A percentile compares a stretch with the other conserved stretches of the same genome.
phyloP scores from a whole-genome alignment of 2,329 filamentous ascomycete genomes.

The Knoxdaviesia capensis region DNA sequence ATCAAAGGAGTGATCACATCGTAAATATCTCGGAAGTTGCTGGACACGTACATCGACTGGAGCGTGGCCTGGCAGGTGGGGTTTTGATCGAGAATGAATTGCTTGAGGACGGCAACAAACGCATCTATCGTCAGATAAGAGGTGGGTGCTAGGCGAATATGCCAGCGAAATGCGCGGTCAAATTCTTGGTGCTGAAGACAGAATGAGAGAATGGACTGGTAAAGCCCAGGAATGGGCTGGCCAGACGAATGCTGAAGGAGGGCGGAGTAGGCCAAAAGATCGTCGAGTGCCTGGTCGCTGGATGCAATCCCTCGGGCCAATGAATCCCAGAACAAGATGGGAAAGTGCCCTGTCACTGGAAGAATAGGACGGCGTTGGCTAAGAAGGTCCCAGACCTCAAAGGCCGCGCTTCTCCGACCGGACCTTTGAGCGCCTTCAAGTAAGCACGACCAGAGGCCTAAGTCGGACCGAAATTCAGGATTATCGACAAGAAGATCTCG shows the following conservation, averaged over 20 bases:
- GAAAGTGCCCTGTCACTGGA: constrained; percentile 1
- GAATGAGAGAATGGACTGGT: constrained; percentile 22
- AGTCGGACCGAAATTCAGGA: constrained; percentile 2
- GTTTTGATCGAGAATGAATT: constrained; percentile 17
- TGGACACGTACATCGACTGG: constrained; percentile 22
- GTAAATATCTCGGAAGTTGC: constrained; percentile 23
- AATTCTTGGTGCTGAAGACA: constrained; percentile 19
- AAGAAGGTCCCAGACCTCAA: constrained; percentile 1
- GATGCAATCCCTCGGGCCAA: too few species aligned
- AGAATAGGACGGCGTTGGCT: constrained; percentile 1
- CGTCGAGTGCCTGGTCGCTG: too few species aligned
- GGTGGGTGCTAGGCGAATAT: constrained; percentile 20
- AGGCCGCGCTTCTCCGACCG: constrained; percentile 2
- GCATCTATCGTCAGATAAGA: constrained; percentile 20
- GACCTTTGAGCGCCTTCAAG: constrained; percentile 3
- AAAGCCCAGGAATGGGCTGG: constrained; percentile 18
- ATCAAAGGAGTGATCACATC: constrained; percentile 30
- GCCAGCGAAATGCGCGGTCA: constrained; percentile 23
- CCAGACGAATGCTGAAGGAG: too few species aligned
- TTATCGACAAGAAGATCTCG: constrained; percentile 1
- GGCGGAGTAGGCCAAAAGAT: too few species aligned
- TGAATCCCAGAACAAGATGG: constrained; percentile 3
- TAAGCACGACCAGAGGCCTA: constrained; percentile 3
- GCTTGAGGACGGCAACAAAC: constrained; percentile 22
- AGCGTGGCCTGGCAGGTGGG: constrained; percentile 18